These are phyloP conservation scores for Chondrostereum purpureum DNA, from an alignment of 1,284 basidiomycete genomes.

Conservation along the genomic window DNA sequence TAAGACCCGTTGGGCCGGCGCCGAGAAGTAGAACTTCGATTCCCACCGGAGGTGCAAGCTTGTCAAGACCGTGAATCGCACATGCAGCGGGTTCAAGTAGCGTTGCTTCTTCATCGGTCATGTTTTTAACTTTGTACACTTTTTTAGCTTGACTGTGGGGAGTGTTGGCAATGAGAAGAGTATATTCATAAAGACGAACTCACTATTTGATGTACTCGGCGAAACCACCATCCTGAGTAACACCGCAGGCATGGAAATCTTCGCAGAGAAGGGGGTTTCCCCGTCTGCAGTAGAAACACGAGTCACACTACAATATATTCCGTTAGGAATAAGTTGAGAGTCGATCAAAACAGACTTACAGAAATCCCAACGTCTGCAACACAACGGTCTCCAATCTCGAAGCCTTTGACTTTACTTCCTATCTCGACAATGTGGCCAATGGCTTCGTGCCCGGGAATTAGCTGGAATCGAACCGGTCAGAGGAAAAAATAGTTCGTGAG, in stretches of 20 bases:
- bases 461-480: constrained; percentile 27
- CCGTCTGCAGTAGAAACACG: constrained; percentile 79
- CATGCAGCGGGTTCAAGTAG: constrained; percentile 86
- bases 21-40: constrained; percentile 74
- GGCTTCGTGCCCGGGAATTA: constrained; percentile 80
- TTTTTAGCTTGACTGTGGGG: constrained; percentile 52
- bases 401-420: constrained; percentile 66
- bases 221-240: constrained; percentile 78
- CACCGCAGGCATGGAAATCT: constrained; percentile 72
- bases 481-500: constrained; percentile 6
- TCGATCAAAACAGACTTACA: constrained; percentile 28
- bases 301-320: constrained; percentile 52
- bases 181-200: constrained; percentile 20
- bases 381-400: constrained; percentile 69
- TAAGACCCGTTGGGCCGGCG: constrained; percentile 70
- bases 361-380: constrained; percentile 69
- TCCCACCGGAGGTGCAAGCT: constrained; percentile 71
- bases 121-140: constrained; percentile 78
- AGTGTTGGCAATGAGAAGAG: neutral
- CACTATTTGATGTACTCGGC: constrained; percentile 80
- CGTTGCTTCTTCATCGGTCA: constrained; percentile 83
- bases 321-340: neutral
- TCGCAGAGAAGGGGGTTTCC: constrained; percentile 72
- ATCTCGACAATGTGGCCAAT: constrained; percentile 64
- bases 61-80: constrained; percentile 85